phyloP scores from a whole-genome alignment of 495 filamentous ascomycete genomes.

The Xylaria flabelliformis region DNA sequence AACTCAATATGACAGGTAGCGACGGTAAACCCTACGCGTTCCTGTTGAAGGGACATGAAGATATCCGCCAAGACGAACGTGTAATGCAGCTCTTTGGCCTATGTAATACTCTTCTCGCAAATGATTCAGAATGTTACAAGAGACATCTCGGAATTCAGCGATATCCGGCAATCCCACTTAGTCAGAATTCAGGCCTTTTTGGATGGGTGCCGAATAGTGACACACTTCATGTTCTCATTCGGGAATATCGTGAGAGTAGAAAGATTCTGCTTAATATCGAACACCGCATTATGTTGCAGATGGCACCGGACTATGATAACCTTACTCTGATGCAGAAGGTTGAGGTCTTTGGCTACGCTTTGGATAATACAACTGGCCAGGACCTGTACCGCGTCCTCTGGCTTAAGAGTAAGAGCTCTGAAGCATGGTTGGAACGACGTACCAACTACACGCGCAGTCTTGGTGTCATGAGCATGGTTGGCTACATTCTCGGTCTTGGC shows the following conservation, averaged over 20 bases:
- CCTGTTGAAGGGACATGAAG: slow-evolving; percentile 93
- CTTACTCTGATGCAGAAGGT: slow-evolving; percentile 99
- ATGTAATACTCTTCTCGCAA: slow-evolving; percentile 89
- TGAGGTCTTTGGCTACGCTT: slow-evolving; percentile 96
- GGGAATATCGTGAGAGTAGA: slow-evolving; percentile 94
- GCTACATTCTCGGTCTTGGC: slow-evolving; percentile 95
- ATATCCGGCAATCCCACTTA: slow-evolving; percentile 93
- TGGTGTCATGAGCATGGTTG: slow-evolving; percentile 99
- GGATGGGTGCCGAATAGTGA: slow-evolving; percentile 99
- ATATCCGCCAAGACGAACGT: slow-evolving; percentile 97
- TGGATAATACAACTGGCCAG: slow-evolving; percentile 98
- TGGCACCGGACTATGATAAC: slow-evolving; percentile 99
- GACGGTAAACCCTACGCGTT: slow-evolving; percentile 88
- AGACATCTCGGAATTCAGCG: slow-evolving; percentile 93
- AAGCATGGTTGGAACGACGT: slow-evolving; percentile 94
- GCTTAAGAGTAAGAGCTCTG: slow-evolving; percentile 97
- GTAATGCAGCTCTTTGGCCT: slow-evolving; percentile 99
- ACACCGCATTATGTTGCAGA: slow-evolving; percentile 99
- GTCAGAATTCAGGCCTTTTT: slow-evolving; percentile 91
- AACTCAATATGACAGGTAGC: slow-evolving; percentile 84
- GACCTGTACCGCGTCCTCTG: slow-evolving; percentile 97
- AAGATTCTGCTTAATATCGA: slow-evolving; percentile 99
- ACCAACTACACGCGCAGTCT: slow-evolving; percentile 98
- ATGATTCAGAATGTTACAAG: slow-evolving; percentile 95
- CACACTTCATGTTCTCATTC: slow-evolving; percentile 92